Base-by-base conservation (phyloP, 164 flowering plant species). In the Saururus chinensis region DNA sequence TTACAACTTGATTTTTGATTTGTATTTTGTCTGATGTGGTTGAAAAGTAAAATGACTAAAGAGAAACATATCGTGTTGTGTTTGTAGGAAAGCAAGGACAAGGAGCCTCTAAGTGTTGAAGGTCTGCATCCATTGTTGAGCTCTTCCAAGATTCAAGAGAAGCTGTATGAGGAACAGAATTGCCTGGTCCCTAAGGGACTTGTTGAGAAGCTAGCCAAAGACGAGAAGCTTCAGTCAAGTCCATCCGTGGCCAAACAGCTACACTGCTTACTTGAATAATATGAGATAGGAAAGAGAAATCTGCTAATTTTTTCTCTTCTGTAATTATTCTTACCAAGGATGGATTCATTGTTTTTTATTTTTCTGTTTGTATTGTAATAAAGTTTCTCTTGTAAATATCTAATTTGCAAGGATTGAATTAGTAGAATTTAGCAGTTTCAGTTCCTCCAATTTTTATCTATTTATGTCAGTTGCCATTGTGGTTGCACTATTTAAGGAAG, bases 111-210 rank as follows among this genome's bases (percentile, higher is more conserved):
- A 26, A 62, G 54, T 16, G 35, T 41, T 30, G 53, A 57, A 63
- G 75, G 75, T 9, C 66, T 80, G 0, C 69, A 65, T 52, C 55
- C 51, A 13, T 64, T 84, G 30, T 61, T 77, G 40, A 68, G 60
- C 51, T 86, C 87, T 24, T 51, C 77, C 51, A 59, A 23, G 19
- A 59, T 84, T 42, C 88, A 88, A 71, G 90, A 84, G 78, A 88
- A 78, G 79, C 69, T 88, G n/a, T 84, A 72, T 61, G 56, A 56
- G 6, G 78, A 71, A 40, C 84, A 80, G 66, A 80, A 78, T 56
- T 88, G 96, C 64, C 63, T 88, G 72, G 81, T 79, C 58, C 79
- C 89, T 11, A 59, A 19, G 51, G 59, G 64, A 4, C 65, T 74
- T 30, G 58, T 81, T 13, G 24, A 73, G 65, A n/a, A 56, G 22